phyloP scores from a whole-genome alignment of 2,329 filamentous ascomycete species.

The Beauveria australis region DNA sequence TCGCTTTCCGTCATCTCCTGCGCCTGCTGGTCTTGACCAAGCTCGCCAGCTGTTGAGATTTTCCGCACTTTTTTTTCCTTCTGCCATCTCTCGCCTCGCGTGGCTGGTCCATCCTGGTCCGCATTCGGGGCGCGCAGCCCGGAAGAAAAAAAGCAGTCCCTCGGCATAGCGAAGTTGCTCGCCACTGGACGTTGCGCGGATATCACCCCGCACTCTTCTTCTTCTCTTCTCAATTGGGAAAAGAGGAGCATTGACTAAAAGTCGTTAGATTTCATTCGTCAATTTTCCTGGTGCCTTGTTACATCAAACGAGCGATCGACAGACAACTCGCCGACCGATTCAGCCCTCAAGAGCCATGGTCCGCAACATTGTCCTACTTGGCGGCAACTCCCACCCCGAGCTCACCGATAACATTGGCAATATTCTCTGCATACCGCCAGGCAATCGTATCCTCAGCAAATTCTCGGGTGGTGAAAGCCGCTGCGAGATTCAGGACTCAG shows the following conservation, averaged over 20 bases:
- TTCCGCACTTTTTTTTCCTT: neutral
- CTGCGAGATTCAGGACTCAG: conserved; percentile 92
- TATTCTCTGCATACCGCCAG: conserved; percentile 76
- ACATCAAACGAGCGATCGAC: neutral
- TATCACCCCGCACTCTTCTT: neutral
- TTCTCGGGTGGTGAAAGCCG: conserved; percentile 94
- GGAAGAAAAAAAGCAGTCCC: conserved; percentile 12
- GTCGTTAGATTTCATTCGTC: neutral
- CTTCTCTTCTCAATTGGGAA: neutral
- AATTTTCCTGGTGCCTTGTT: neutral
- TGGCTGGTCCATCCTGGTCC: neutral
- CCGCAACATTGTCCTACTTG: conserved; percentile 87
- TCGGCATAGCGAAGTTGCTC: conserved; percentile 1
- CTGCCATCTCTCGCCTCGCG: neutral
- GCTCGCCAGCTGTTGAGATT: neutral
- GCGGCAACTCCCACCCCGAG: conserved; percentile 85
- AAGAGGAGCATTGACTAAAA: neutral
- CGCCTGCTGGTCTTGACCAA: conserved; percentile 9
- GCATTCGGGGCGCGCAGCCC: neutral
- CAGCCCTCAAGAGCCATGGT: conserved; percentile 54
- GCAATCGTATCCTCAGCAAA: conserved; percentile 77
- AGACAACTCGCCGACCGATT: conserved; percentile 9
- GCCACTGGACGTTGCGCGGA: neutral
- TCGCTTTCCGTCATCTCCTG: neutral
- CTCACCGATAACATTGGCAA: conserved; percentile 82